Conservation (phyloP, 345 rosid species). For the Salix dunnii region DNA sequence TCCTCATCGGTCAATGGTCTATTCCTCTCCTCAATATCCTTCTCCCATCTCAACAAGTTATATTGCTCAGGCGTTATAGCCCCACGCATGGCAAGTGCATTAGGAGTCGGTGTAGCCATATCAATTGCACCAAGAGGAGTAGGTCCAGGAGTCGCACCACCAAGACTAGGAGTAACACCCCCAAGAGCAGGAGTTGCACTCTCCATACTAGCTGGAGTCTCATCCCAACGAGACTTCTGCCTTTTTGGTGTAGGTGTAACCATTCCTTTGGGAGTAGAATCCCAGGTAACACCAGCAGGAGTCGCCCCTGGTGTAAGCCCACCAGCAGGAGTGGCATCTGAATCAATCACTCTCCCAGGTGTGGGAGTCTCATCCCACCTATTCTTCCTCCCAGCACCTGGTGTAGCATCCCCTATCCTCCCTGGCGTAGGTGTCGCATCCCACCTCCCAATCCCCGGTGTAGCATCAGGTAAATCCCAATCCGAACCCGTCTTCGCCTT, state of each 20-base stretch:
- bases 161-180: slow-evolving; percentile 79
- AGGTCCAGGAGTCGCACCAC: slow-evolving; percentile 70
- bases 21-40: slow-evolving; percentile 97
- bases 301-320: slow-evolving; percentile 93
- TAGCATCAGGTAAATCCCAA: slow-evolving; percentile 88
- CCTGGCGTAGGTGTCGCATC: slow-evolving; percentile 54
- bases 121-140: slow-evolving; percentile 88
- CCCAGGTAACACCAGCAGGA: slow-evolving; percentile 94
- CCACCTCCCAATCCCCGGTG: slow-evolving; percentile 13
- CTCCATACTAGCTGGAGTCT: slow-evolving; percentile 96
- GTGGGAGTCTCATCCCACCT: slow-evolving; percentile 99
- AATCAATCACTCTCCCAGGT: slow-evolving; percentile 81
- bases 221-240: slow-evolving; percentile 98
- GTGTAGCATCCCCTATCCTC: slow-evolving; percentile 97
- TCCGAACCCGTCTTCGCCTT: slow-evolving; percentile 72
- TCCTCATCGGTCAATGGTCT: slow-evolving; percentile 95
- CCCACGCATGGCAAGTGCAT: slow-evolving; percentile 61
- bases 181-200: slow-evolving; percentile 94
- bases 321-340: slow-evolving; percentile 79
- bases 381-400: slow-evolving; percentile 80
- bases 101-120: slow-evolving; percentile 87
- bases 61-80: slow-evolving; percentile 86
- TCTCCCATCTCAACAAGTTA: slow-evolving; percentile 95
- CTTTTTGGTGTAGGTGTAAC: slow-evolving; percentile 88
- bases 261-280: slow-evolving; percentile 79